Base-by-base conservation (phyloP, 164 flowering plant species). In the Nelumbo lutea region DNA sequence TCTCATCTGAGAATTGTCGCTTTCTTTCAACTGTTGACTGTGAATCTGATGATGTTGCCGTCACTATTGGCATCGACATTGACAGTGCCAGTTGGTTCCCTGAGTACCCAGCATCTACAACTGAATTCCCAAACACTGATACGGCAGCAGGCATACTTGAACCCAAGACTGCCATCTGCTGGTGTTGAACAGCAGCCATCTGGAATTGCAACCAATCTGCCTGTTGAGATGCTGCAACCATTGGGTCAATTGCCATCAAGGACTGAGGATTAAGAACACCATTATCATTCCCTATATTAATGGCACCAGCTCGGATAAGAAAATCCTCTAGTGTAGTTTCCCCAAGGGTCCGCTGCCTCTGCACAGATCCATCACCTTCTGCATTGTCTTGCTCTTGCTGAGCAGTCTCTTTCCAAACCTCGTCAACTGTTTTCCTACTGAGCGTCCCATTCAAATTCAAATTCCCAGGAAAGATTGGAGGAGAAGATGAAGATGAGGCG, bases 151-250 rank as follows among this genome's bases (percentile, higher is more conserved):
- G 65, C 68, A 71, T 64, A 73, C 65, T 57, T 1, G 79, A 70
- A 52, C 75, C 70, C 65, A 73, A 45, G 40, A 59, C 68, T n/a
- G 65, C 52, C 76, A 62, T 66, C 58, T 73, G 76, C 42, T 67
- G 76, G 10, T 65, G 70, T 8, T 65, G 70, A 38, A 56, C 53
- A 50, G 67, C 67, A 1, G 63, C 73, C 79, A 78, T 70, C 39
- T 78, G 84, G 11, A 57, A 67, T 53, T 76, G 80, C 64, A 85
- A 41, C 83, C 82, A 81, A 50, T 81, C 80, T 6, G 71, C 57
- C 45, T 65, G 77, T 42, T 57, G 69, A 5, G 73, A 43, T 46
- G 52, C 71, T n/a, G 42, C 55, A 5, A 40, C 81, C 70, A 74
- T 69, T 3, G 83, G 72, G 64, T 76, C 76, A 43, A 73, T 47